A percentile compares a stretch with the other conserved stretches of the same genome.
phyloP scores from a whole-genome alignment of 192 early-diverging fungal genomes.

The Dissophora ornata region DNA sequence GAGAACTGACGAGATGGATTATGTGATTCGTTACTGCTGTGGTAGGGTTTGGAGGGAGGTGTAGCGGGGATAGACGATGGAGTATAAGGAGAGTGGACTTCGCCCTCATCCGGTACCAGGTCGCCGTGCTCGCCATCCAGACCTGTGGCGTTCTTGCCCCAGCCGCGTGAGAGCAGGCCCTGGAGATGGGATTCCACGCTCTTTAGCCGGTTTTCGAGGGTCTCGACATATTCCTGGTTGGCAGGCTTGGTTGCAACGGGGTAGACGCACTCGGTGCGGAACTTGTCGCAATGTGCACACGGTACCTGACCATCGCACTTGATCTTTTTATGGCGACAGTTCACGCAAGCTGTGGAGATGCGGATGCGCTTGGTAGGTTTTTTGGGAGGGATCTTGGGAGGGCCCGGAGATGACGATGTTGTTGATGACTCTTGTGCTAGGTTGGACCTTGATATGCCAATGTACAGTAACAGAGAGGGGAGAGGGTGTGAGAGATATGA shows the following conservation, averaged over 20 bases:
- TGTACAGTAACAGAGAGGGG: no score
- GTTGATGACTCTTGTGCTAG: slow-evolving; percentile 34
- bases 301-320: slow-evolving; percentile 58
- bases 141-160: slow-evolving; percentile 16
- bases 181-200: slow-evolving; percentile 51
- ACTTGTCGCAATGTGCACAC: slow-evolving; percentile 56
- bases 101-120: slow-evolving; percentile 25
- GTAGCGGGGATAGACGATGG: slow-evolving; percentile 46
- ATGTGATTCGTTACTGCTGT: slow-evolving; percentile 5
- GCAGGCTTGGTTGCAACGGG: slow-evolving; percentile 43
- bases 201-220: slow-evolving; percentile 49
- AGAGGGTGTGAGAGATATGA: background rate
- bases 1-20: slow-evolving; percentile 28
- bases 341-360: slow-evolving; percentile 58
- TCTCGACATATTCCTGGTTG: slow-evolving; percentile 54
- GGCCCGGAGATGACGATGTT: slow-evolving; percentile 15
- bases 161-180: slow-evolving; percentile 44
- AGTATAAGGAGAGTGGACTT: slow-evolving; percentile 35
- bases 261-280: slow-evolving; percentile 36
- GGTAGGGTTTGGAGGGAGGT: slow-evolving; percentile 31
- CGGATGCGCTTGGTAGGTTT: slow-evolving; percentile 53
- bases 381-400: slow-evolving; percentile 33
- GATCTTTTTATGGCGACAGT: slow-evolving; percentile 57
- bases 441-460: slow-evolving; percentile 33
- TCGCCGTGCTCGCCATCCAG: slow-evolving; percentile 18